Base-by-base conservation (phyloP, 345 rosid genomes). In the Camelina laxa region DNA sequence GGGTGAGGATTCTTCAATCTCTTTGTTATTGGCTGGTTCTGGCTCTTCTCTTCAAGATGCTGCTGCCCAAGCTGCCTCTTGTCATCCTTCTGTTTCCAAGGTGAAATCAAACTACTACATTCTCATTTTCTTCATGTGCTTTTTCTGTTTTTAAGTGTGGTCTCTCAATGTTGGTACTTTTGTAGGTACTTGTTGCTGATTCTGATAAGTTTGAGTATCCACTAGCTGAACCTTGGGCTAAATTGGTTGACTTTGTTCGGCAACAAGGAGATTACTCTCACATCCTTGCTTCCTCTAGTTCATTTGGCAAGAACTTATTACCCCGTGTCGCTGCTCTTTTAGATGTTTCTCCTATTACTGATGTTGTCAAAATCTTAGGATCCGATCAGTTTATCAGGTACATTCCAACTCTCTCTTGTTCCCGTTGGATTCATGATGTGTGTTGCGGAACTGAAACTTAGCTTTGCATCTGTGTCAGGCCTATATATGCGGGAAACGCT, bases 401-500 rank as follows among this genome's bases (percentile, higher is more conserved):
- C 60, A 33, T 33, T 31, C 38, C 5, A 55, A 17, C 56, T 8
- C 15, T 72, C 49, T 13, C 9, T 65, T 31, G 24, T 11, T 35
- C 13, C 13, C 20, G 19, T 49, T 72, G 24, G 2, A 15, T 7
- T 39, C 30, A 49, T 58, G 17, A 1, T 65, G 56, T 71, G 15
- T 56, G 62, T 30, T 69, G 15, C 9, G 4, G 20, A 70, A 70
- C 35, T 64, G 54, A 70, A 16, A 56, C 16, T 1, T 35, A 72
- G 64, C 17, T 72, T 77, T 77, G 51, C 0, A 42, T 65, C 47
- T 58, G 58, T 73, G 55, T 48, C 86, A 95, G 99, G 87, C 99
- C 99, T 60, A 92, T 95, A 73, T 95, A 92, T 84, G 99, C 99
- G 10, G 99, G 99, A 81, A 95, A 95, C 77, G 99, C 97, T 3